Percentiles rank a stretch among this genome's conserved stretches.
These are phyloP conservation scores for Smallanthus sonchifolius DNA, from an alignment of 129 eudicot genomes.

Conservation along the genomic window DNA sequence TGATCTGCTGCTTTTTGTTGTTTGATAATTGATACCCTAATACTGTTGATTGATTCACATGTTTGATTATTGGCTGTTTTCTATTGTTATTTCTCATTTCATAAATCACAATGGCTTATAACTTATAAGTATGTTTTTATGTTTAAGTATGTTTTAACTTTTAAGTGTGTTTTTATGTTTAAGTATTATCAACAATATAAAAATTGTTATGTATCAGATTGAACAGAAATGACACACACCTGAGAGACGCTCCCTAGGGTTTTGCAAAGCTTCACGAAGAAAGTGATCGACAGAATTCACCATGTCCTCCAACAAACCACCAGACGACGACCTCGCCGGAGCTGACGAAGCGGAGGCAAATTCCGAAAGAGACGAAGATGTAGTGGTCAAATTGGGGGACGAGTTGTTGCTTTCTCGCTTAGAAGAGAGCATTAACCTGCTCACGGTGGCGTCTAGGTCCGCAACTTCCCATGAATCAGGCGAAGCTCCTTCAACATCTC, in stretches of 20 bases:
- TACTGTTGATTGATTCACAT: too few relatives aligned
- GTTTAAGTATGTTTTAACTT: too few relatives aligned
- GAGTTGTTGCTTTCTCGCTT: conserved; percentile 25
- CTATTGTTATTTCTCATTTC: too few relatives aligned
- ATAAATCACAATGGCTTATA: too few relatives aligned
- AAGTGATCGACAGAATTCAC: conserved; percentile 81
- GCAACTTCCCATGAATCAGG: conserved; percentile 96
- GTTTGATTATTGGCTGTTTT: too few relatives aligned
- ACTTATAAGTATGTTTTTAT: too few relatives aligned
- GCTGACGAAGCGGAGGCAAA: conserved; percentile 14
- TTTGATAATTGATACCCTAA: too few relatives aligned
- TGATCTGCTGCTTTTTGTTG: too few relatives aligned
- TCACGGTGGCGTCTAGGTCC: conserved; percentile 74
- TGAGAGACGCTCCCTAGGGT: conserved; percentile 91
- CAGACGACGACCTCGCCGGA: conserved; percentile 22
- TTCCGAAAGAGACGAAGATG: conserved; percentile 8
- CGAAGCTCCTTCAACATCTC: conserved; percentile 21
- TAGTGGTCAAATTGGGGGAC: conserved; percentile 9
- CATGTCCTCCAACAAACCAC: conserved; percentile 46
- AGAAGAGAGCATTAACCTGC: conserved; percentile 53
- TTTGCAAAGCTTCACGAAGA: conserved; percentile 81
- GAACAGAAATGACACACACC: conserved; percentile 26
- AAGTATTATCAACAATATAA: too few relatives aligned
- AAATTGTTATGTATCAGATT: too few relatives aligned
- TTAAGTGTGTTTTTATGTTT: too few relatives aligned